Conservation (phyloP, 2,329 filamentous ascomycete species). For the Apiospora koreana region DNA sequence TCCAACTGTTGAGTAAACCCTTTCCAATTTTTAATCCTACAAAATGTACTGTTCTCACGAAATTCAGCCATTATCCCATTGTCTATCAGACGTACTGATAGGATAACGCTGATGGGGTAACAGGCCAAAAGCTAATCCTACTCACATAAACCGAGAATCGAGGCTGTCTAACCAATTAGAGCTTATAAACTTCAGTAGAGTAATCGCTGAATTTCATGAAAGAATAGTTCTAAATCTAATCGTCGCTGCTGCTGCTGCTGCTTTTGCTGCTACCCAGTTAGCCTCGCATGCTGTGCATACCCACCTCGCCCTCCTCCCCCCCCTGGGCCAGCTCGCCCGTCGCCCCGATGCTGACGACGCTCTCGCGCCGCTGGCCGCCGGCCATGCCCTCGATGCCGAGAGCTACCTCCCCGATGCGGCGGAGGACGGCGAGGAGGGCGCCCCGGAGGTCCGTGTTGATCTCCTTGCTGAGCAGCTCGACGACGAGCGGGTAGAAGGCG, state of each 20-base stretch:
- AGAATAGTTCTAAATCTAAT: background rate
- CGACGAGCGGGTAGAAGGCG: constrained; percentile 82
- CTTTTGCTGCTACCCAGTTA: background rate
- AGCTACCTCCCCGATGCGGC: constrained; percentile 78
- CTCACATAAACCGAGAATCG: no score
- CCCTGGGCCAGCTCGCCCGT: constrained; percentile 7
- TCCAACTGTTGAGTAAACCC: background rate
- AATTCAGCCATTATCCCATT: no score
- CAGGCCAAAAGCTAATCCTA: no score
- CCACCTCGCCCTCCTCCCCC: constrained; percentile 19
- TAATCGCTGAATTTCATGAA: no score
- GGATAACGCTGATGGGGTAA: no score
- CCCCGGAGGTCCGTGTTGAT: constrained; percentile 76
- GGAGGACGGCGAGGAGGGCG: constrained; percentile 75
- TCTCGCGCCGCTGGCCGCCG: constrained; percentile 38
- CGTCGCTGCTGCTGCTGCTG: background rate
- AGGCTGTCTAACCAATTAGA: no score
- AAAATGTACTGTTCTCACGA: no score
- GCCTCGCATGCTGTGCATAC: constrained; percentile 12
- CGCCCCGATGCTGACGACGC: constrained; percentile 36
- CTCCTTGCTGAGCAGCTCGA: constrained; percentile 82
- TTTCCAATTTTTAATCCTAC: background rate
- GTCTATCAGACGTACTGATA: no score
- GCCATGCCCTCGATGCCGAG: constrained; percentile 57
- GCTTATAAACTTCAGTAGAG: no score